These are phyloP conservation scores for Nymphaea colorata DNA, from an alignment of 164 flowering plant genomes.

Conservation along the genomic window DNA sequence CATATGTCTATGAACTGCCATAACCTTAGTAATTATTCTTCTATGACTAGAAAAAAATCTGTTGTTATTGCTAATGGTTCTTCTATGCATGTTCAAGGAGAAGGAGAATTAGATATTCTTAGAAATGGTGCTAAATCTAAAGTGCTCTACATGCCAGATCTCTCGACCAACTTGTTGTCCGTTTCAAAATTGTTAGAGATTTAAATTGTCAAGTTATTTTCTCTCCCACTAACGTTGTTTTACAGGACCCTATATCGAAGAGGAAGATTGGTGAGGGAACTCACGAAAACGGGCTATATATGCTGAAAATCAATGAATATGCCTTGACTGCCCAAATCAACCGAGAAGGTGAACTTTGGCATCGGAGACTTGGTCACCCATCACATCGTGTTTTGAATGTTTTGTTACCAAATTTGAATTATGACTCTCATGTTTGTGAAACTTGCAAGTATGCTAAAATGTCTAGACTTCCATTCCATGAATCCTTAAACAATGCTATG, in stretches of 20 bases:
- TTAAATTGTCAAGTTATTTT: background rate
- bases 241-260: background rate
- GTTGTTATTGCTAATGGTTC: conserved; percentile 1
- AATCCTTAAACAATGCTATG: background rate
- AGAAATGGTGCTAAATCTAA: background rate
- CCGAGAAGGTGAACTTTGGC: background rate
- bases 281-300: background rate
- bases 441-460: background rate
- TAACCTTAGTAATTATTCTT: background rate
- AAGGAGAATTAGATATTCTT: background rate
- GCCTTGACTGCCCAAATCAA: background rate
- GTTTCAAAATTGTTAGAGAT: background rate
- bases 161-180: background rate
- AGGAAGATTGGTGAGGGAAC: conserved; percentile 1
- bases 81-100: background rate
- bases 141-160: background rate
- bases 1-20: background rate
- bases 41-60: background rate
- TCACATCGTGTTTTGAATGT: background rate
- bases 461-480: background rate
- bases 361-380: conserved; percentile 1
- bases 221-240: background rate
- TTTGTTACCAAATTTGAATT: background rate
- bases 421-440: background rate
- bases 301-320: background rate